A percentile compares a stretch with the other conserved stretches of the same genome.
These are phyloP conservation scores for Phaeosphaeriaceae sp. DNA, from an alignment of 2,329 filamentous ascomycete genomes.

Conservation along the genomic window DNA sequence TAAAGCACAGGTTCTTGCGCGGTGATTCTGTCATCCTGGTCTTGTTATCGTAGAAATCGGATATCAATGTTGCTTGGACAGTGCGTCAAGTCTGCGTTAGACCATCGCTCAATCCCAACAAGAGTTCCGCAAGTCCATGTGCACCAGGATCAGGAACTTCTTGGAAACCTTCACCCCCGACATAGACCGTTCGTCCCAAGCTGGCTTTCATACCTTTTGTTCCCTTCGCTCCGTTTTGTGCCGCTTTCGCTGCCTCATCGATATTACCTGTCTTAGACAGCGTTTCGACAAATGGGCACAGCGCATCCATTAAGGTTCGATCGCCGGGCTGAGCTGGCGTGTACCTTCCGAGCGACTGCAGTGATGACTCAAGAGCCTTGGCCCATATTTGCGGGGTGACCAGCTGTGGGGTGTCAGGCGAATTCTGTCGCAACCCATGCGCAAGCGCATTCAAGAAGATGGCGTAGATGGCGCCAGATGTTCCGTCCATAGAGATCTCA, in stretches of 20 bases:
- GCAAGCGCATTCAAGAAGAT: conserved; percentile 91
- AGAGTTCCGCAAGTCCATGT: conserved; percentile 82
- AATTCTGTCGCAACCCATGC: conserved; percentile 66
- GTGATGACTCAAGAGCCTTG: conserved; percentile 72
- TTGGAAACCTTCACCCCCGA: conserved; percentile 74
- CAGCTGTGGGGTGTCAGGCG: conserved; percentile 51
- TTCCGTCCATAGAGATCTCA: conserved; percentile 75
- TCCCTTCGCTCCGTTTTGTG: conserved; percentile 75
- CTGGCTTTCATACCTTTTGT: conserved; percentile 94
- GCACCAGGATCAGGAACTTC: conserved; percentile 77
- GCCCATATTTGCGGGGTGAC: conserved; percentile 64
- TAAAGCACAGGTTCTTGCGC: conserved; percentile 71
- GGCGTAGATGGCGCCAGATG: conserved; percentile 77
- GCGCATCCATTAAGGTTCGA: conserved; percentile 86
- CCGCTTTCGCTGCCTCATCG: conserved; percentile 75
- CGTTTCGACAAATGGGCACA: conserved; percentile 83
- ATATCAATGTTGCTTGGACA: conserved; percentile 3
- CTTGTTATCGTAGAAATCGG: conserved; percentile 68
- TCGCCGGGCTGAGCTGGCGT: conserved; percentile 91
- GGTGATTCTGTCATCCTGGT: conserved; percentile 90
- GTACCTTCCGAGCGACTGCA: conserved; percentile 71
- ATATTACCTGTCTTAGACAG: conserved; percentile 71
- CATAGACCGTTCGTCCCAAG: conserved; percentile 81
- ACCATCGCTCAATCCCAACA: conserved; percentile 73
- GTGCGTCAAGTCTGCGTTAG: conserved; percentile 39